Percentiles rank a stretch among this genome's conserved stretches.
Conservation (phyloP, 2,329 filamentous ascomycete genomes). For the Monilinia polystroma region DNA sequence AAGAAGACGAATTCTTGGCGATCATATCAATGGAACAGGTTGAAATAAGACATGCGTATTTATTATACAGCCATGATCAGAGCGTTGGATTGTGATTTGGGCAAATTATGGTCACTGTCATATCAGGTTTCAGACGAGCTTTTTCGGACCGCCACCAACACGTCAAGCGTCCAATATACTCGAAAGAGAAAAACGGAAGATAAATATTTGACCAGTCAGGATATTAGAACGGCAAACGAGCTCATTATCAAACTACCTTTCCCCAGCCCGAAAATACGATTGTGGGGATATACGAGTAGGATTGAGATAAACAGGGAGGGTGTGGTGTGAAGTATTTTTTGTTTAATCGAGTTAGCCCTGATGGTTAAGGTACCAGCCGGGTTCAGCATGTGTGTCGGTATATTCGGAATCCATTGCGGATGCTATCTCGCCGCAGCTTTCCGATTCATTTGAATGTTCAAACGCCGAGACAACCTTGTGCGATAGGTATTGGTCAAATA, state of each 20-base stretch:
- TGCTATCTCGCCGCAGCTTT: slow-evolving; percentile 13
- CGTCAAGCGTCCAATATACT: slow-evolving; percentile 4
- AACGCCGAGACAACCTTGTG: slow-evolving; percentile 14
- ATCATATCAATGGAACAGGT: slow-evolving; percentile 12
- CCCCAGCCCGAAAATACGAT: neutral
- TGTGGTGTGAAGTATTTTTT: slow-evolving; percentile 15
- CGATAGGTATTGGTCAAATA: slow-evolving; percentile 13
- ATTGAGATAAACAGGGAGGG: slow-evolving; percentile 2
- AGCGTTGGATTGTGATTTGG: slow-evolving; percentile 15
- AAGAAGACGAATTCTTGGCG: slow-evolving; percentile 20
- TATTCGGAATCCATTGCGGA: slow-evolving; percentile 9
- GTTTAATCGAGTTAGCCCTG: slow-evolving; percentile 15
- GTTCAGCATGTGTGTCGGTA: slow-evolving; percentile 12
- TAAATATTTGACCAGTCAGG: slow-evolving; percentile 9
- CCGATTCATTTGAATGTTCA: slow-evolving; percentile 8
- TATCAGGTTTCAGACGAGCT: slow-evolving; percentile 19
- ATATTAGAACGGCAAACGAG: slow-evolving; percentile 1
- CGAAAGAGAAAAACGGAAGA: slow-evolving; percentile 1
- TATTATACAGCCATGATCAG: slow-evolving; percentile 17
- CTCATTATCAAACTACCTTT: slow-evolving; percentile 1
- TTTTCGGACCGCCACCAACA: slow-evolving; percentile 14
- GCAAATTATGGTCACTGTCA: slow-evolving; percentile 17
- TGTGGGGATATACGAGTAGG: slow-evolving; percentile 7
- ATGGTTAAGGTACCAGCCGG: slow-evolving; percentile 4
- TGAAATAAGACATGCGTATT: slow-evolving; percentile 10